Percentiles rank a stretch among this genome's conserved stretches.
These are phyloP conservation scores for Mediolabrus comicus DNA, from an alignment of 108 stramenopile species.

Conservation along the genomic window DNA sequence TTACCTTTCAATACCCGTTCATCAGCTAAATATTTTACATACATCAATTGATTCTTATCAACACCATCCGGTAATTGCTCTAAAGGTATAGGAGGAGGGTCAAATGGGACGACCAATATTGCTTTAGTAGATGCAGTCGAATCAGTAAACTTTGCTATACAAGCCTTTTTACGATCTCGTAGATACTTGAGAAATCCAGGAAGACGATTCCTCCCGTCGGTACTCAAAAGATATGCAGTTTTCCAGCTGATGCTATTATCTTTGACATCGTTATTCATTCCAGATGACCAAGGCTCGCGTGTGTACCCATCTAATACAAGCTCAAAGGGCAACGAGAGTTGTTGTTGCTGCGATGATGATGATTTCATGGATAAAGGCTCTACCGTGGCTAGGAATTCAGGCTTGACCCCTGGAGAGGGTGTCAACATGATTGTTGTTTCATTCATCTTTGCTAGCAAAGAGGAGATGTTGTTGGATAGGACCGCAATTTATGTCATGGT, in stretches of 20 bases:
- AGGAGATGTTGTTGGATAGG: no score
- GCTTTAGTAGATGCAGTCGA: slow-evolving; percentile 25
- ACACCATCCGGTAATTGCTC: slow-evolving; percentile 31
- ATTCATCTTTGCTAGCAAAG: slow-evolving; percentile 9
- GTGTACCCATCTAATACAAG: slow-evolving; percentile 75
- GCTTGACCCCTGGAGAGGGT: slow-evolving; percentile 48
- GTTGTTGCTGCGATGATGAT: slow-evolving; percentile 6
- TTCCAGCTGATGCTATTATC: slow-evolving; percentile 14
- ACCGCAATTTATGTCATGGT: no score
- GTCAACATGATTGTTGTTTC: slow-evolving; percentile 39
- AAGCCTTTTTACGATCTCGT: slow-evolving; percentile 70
- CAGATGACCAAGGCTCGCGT: slow-evolving; percentile 71
- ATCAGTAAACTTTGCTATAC: slow-evolving; percentile 55
- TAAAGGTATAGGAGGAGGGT: slow-evolving; percentile 28
- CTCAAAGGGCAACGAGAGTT: slow-evolving; percentile 39
- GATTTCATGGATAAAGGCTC: slow-evolving; percentile 24
- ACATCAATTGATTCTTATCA: slow-evolving; percentile 26
- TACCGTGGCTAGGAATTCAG: slow-evolving; percentile 72
- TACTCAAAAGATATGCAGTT: slow-evolving; percentile 34
- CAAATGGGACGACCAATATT: slow-evolving; percentile 64
- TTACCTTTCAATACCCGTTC: slow-evolving; percentile 25
- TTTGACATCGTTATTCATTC: slow-evolving; percentile 12
- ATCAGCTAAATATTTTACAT: slow-evolving; percentile 50
- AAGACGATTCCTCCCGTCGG: slow-evolving; percentile 74
- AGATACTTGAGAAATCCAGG: slow-evolving; percentile 77